A percentile compares a stretch with the other conserved stretches of the same genome.
Conservation (phyloP, 192 early-diverging fungal species). For the Phycomyces blakesleeanus region DNA sequence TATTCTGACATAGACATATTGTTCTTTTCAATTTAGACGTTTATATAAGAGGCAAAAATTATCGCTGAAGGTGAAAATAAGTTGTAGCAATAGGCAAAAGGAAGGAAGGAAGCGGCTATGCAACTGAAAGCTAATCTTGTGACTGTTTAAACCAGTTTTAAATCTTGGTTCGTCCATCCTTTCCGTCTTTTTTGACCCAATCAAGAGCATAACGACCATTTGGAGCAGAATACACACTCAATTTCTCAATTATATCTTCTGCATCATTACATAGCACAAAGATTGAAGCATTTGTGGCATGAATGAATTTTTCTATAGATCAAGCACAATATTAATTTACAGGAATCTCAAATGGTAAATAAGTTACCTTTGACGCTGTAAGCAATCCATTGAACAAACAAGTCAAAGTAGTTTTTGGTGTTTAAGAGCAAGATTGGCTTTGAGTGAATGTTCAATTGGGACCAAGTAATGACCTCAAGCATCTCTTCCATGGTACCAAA, state of each 20-base stretch:
- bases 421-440: conserved; percentile 83
- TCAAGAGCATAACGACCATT: conserved; percentile 43
- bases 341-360: not conserved
- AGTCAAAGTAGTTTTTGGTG: conserved; percentile 71
- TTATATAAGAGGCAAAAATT: too few relatives aligned
- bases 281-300: conserved; percentile 41
- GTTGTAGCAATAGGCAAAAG: too few relatives aligned
- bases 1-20: conserved; percentile 52
- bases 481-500: conserved; percentile 87
- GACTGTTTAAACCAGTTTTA: not conserved
- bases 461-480: conserved; percentile 79
- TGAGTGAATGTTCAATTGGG: conserved; percentile 70
- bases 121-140: too few relatives aligned
- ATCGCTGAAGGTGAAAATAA: too few relatives aligned
- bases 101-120: too few relatives aligned
- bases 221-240: conserved; percentile 50
- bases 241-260: conserved; percentile 50
- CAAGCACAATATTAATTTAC: not conserved
- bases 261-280: conserved; percentile 58
- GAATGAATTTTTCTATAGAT: conserved; percentile 62
- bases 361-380: conserved; percentile 48
- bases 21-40: too few relatives aligned
- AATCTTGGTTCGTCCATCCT: not conserved
- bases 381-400: conserved; percentile 62
- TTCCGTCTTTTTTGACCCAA: conserved; percentile 37